Evolutionary conservation across 108 stramenopile genomes (phyloP).

Genomic region (Skeletonema marinoi): DNA sequence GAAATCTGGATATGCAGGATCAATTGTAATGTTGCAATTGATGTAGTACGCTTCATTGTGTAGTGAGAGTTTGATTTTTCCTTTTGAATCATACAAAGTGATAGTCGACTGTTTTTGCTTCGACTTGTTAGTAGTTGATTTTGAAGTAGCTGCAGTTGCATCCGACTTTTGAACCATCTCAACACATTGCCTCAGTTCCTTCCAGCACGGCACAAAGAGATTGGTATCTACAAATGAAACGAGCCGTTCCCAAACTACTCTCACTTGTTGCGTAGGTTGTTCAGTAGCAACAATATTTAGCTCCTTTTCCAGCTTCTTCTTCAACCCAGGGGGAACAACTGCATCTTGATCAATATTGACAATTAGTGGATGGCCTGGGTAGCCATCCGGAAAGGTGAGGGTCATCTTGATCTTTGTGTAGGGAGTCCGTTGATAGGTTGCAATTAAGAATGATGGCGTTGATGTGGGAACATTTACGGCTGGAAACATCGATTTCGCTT

Average conservation of each 20-base stretch:
- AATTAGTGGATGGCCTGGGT: slow-evolving; percentile 41
- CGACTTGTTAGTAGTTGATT: not conserved
- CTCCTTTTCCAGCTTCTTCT: slow-evolving; percentile 57
- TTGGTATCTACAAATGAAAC: slow-evolving; percentile 48
- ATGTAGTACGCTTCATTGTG: slow-evolving; percentile 36
- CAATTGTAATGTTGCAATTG: slow-evolving; percentile 38
- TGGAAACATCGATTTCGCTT: slow-evolving; percentile 20
- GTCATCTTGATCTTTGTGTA: slow-evolving; percentile 51
- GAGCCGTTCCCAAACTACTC: slow-evolving; percentile 25
- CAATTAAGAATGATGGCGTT: slow-evolving; percentile 39
- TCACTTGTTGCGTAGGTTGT: slow-evolving; percentile 34
- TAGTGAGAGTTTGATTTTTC: slow-evolving; percentile 40
- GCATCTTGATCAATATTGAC: slow-evolving; percentile 34
- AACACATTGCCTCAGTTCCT: slow-evolving; percentile 32
- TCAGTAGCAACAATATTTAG: slow-evolving; percentile 20
- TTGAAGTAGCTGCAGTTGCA: not conserved
- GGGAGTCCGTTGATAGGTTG: slow-evolving; percentile 50
- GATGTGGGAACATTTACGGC: slow-evolving; percentile 21
- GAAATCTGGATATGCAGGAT: slow-evolving; percentile 51
- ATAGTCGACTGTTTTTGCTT: slow-evolving; percentile 28
- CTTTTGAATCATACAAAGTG: slow-evolving; percentile 39
- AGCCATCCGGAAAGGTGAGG: slow-evolving; percentile 49
- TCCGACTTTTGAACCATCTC: slow-evolving; percentile 30
- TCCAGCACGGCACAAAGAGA: slow-evolving; percentile 56
- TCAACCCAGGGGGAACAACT: slow-evolving; percentile 50